Percentiles rank a stretch among this genome's conserved stretches.
Evolutionary conservation across 2,329 filamentous ascomycete genomes (phyloP).

Genomic region (Colletotrichum trifolii): DNA sequence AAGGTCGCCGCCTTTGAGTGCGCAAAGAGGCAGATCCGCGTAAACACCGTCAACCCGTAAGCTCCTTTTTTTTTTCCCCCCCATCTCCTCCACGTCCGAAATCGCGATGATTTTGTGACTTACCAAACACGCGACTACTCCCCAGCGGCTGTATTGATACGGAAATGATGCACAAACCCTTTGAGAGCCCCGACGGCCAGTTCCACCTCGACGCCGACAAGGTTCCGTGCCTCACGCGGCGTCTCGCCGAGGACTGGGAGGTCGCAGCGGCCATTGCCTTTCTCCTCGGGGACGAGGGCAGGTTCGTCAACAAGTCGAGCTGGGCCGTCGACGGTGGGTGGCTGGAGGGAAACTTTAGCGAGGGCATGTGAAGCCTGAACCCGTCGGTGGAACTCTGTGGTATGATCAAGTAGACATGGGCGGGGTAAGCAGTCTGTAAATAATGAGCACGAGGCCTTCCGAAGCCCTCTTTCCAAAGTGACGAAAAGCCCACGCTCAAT

Average conservation of each 20-base stretch:
- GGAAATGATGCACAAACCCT: slow-evolving; percentile 43
- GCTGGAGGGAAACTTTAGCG: slow-evolving; percentile 51
- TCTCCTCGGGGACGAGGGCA: slow-evolving; percentile 46
- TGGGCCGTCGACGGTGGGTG: slow-evolving; percentile 45
- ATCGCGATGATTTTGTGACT: slow-evolving; percentile 17
- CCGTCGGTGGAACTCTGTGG: too few relatives aligned
- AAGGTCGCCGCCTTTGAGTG: slow-evolving; percentile 43
- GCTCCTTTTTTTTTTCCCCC: background rate
- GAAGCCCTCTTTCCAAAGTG: too few relatives aligned
- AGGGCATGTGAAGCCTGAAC: background rate
- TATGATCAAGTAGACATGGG: background rate
- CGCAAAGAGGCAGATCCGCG: slow-evolving; percentile 33
- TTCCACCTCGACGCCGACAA: slow-evolving; percentile 22
- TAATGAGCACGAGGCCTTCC: too few relatives aligned
- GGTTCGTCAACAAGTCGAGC: slow-evolving; percentile 41
- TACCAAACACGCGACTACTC: too few relatives aligned
- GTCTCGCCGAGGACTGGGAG: slow-evolving; percentile 43
- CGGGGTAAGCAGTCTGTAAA: too few relatives aligned
- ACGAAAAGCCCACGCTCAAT: too few relatives aligned
- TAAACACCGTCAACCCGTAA: slow-evolving; percentile 32
- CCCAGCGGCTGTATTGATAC: slow-evolving; percentile 42
- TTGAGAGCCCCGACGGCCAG: slow-evolving; percentile 39
- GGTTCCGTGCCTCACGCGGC: slow-evolving; percentile 42
- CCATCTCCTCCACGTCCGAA: background rate
- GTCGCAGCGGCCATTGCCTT: slow-evolving; percentile 45